These are phyloP conservation scores for Spathaspora sp. DNA, from an alignment of 1,139 yeast genomes.

Conservation along the genomic window DNA sequence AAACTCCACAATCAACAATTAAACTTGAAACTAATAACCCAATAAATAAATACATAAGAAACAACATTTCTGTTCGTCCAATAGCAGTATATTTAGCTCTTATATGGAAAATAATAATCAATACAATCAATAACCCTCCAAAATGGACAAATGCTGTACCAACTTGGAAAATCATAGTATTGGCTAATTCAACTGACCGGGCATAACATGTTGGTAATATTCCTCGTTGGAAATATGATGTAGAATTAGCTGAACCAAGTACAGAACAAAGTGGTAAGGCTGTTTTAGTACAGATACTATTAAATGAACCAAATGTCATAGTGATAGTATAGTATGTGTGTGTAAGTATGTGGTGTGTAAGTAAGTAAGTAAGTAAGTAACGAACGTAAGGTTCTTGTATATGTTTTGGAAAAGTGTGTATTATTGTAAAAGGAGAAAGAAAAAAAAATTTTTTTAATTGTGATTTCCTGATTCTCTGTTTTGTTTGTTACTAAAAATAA, in stretches of 20 bases:
- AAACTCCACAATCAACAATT: conserved; percentile 87
- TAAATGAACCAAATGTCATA: conserved; percentile 70
- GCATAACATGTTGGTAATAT: conserved; percentile 80
- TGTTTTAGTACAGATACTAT: conserved; percentile 61
- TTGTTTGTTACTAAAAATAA: not conserved
- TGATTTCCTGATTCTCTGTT: conserved; percentile 2
- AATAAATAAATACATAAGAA: conserved; percentile 62
- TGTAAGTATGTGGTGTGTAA: not conserved
- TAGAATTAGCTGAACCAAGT: conserved; percentile 39
- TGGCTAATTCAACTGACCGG: conserved; percentile 81
- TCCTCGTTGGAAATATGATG: conserved; percentile 46
- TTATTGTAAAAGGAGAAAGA: not conserved
- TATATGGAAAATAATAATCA: conserved; percentile 76
- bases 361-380: not conserved
- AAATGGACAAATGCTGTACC: conserved; percentile 87
- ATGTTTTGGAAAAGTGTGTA: not conserved
- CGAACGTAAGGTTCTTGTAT: not conserved
- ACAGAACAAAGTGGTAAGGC: conserved; percentile 80
- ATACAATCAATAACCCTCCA: conserved; percentile 62
- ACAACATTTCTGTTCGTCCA: conserved; percentile 83
- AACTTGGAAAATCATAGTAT: conserved; percentile 87
- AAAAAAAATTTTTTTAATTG: conserved; percentile 4
- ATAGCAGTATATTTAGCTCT: conserved; percentile 89
- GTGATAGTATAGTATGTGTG: not conserved
- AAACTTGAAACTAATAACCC: conserved; percentile 62